Percentiles rank a stretch among this genome's conserved stretches.
Evolutionary conservation across 2,329 filamentous ascomycete genomes (phyloP).

Genomic region (Diaporthe amygdali): DNA sequence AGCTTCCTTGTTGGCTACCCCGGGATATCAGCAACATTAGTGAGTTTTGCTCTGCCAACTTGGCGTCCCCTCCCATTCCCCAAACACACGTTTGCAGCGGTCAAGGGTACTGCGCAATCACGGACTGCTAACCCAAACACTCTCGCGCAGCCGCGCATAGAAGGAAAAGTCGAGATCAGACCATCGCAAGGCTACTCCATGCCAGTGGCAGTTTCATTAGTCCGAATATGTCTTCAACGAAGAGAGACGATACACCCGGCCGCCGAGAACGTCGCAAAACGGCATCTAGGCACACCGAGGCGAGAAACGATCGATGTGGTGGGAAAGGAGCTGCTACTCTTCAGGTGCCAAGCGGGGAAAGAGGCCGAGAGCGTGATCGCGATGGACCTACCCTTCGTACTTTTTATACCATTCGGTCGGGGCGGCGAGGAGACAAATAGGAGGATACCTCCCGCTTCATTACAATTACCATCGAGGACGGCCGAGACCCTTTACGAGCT

Average conservation of each 20-base stretch:
- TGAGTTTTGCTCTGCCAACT: constrained; percentile 55
- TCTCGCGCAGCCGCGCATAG: constrained; percentile 80
- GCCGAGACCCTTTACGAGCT: constrained; percentile 97
- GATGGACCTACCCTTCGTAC: constrained; percentile 96
- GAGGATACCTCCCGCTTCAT: constrained; percentile 87
- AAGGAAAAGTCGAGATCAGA: constrained; percentile 96
- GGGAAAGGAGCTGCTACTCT: constrained; percentile 93
- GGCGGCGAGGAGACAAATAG: constrained; percentile 89
- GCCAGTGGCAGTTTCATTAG: constrained; percentile 88
- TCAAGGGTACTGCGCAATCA: constrained; percentile 18
- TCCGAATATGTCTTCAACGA: constrained; percentile 91
- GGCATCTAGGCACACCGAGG: constrained; percentile 86
- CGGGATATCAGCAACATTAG: constrained; percentile 95
- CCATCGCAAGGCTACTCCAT: constrained; percentile 85
- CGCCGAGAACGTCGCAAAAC: constrained; percentile 92
- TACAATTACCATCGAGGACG: constrained; percentile 90
- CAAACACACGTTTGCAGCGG: neutral
- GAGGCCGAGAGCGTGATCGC: constrained; percentile 88
- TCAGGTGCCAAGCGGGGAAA: constrained; percentile 81
- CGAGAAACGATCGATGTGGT: constrained; percentile 93
- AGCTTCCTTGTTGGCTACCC: constrained; percentile 97
- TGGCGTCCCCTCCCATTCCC: constrained; percentile 19
- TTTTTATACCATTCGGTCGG: constrained; percentile 95
- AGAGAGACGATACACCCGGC: constrained; percentile 96
- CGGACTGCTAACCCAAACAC: constrained; percentile 14